Conservation (phyloP, 768 basidiomycete genomes). For the Leccinum incarnatum region DNA sequence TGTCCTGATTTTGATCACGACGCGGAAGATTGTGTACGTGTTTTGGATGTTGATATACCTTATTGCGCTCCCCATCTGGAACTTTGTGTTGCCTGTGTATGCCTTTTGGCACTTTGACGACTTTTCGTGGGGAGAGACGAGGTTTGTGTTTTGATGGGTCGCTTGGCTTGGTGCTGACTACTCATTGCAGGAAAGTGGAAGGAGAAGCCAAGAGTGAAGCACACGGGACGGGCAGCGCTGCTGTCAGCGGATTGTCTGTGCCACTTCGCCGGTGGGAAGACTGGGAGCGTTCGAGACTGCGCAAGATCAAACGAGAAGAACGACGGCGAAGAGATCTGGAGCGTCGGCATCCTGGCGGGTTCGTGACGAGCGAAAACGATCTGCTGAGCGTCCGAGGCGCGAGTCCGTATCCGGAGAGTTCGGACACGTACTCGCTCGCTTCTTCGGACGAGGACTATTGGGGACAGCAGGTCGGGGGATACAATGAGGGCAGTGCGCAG, state of each 20-base stretch:
- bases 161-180: slow-evolving; percentile 10
- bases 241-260: slow-evolving; percentile 56
- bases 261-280: slow-evolving; percentile 99
- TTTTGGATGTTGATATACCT: slow-evolving; percentile 99
- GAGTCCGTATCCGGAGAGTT: slow-evolving; percentile 67
- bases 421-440: slow-evolving; percentile 75
- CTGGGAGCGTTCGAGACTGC: slow-evolving; percentile 93
- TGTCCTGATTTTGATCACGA: slow-evolving; percentile 89
- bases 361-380: slow-evolving; percentile 59
- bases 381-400: slow-evolving; percentile 56
- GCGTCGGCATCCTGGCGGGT: slow-evolving; percentile 68
- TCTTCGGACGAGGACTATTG: slow-evolving; percentile 95
- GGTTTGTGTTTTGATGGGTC: slow-evolving; percentile 45
- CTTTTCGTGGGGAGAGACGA: slow-evolving; percentile 99
- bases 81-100: slow-evolving; percentile 90
- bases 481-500: slow-evolving; percentile 79
- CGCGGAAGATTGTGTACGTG: slow-evolving; percentile 91
- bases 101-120: slow-evolving; percentile 99
- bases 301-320: slow-evolving; percentile 88
- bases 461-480: slow-evolving; percentile 92
- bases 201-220: slow-evolving; percentile 81
- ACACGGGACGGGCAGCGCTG: slow-evolving; percentile 65
- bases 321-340: slow-evolving; percentile 79
- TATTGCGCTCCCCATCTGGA: slow-evolving; percentile 91
- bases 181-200: slow-evolving; percentile 75